Percentiles rank a stretch among this genome's conserved stretches.
Evolutionary conservation across 768 basidiomycete species (phyloP).

Genomic region (Podaxis pistillaris): DNA sequence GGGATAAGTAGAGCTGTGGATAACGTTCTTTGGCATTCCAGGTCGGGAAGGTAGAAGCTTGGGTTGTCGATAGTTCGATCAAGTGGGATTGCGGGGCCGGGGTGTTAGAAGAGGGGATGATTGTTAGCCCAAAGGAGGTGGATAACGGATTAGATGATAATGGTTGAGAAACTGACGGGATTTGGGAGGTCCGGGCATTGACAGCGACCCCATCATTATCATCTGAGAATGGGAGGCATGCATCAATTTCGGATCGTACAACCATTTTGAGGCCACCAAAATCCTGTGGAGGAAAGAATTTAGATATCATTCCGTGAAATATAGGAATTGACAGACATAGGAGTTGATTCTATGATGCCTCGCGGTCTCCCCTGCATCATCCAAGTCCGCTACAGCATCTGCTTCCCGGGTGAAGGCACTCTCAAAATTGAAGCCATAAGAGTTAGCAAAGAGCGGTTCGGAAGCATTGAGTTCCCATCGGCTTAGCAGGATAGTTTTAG

Average conservation of each 20-base stretch:
- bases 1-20: constrained; percentile 68
- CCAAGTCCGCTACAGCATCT: constrained; percentile 17
- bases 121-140: constrained; percentile 3
- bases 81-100: constrained; percentile 6
- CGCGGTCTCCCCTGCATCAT: constrained; percentile 38
- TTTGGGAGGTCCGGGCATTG: constrained; percentile 31
- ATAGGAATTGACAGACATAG: constrained; percentile 37
- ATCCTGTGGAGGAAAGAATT: constrained; percentile 1
- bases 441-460: constrained; percentile 27
- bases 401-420: constrained; percentile 36
- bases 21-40: constrained; percentile 59
- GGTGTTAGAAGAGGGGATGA: constrained; percentile 4
- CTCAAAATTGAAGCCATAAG: constrained; percentile 57
- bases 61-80: constrained; percentile 7
- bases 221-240: constrained; percentile 19
- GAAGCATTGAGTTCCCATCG: constrained; percentile 40
- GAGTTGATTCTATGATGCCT: constrained; percentile 53
- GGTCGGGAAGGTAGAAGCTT: not conserved
- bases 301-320: not conserved
- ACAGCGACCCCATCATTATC: constrained; percentile 25
- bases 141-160: not conserved
- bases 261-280: constrained; percentile 27
- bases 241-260: constrained; percentile 29
- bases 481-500: constrained; percentile 51
- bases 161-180: too few species aligned